These are phyloP conservation scores for Eurotiales sp. DNA, from an alignment of 2,329 filamentous ascomycete genomes.

Conservation along the genomic window DNA sequence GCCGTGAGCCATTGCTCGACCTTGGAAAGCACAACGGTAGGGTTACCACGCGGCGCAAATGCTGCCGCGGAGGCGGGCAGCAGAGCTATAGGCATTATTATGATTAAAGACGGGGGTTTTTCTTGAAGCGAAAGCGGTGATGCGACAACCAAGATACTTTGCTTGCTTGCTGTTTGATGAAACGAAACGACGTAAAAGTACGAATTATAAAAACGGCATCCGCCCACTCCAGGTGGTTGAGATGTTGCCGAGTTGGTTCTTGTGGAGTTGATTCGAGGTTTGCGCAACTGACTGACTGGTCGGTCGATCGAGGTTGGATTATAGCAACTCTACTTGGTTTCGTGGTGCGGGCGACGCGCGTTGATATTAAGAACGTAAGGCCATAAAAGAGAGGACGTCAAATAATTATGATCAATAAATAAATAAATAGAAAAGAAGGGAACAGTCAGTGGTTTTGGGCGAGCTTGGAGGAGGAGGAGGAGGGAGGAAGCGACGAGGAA, in stretches of 20 bases:
- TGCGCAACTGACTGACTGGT: no score
- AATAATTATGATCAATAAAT: conserved; percentile 22
- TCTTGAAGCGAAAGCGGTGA: conserved; percentile 19
- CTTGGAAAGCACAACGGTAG: conserved; percentile 92
- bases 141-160: background rate
- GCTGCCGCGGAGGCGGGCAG: conserved; percentile 92
- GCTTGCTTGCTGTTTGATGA: conserved; percentile 19
- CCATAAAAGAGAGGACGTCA: conserved; percentile 17
- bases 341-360: conserved; percentile 31
- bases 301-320: background rate
- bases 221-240: conserved; percentile 29
- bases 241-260: no score
- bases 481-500: conserved; percentile 13
- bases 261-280: no score
- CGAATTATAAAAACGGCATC: conserved; percentile 38
- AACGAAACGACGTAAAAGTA: no score
- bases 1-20: conserved; percentile 96
- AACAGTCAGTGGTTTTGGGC: conserved; percentile 20
- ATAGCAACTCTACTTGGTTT: no score
- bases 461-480: no score
- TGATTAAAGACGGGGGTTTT: conserved; percentile 50
- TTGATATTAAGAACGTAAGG: conserved; percentile 16
- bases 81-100: conserved; percentile 83
- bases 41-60: conserved; percentile 88
- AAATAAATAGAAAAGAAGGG: conserved; percentile 20